phyloP scores from a whole-genome alignment of 1,284 basidiomycete species.

The Porogramme epimiltina region DNA sequence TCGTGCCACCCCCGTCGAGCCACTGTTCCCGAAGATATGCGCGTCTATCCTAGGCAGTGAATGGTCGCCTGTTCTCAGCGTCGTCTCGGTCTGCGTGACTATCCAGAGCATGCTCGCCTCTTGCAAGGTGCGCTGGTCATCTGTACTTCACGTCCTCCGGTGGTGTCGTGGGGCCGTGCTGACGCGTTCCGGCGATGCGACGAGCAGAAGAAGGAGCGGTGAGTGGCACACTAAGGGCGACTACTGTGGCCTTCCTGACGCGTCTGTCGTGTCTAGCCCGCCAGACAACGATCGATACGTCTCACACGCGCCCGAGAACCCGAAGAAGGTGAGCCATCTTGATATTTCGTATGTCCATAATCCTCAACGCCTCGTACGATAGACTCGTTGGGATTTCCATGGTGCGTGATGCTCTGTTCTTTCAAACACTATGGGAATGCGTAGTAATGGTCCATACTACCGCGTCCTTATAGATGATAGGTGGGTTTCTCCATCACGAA shows the following conservation, averaged over 20 bases:
- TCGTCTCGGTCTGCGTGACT: slow-evolving; percentile 77
- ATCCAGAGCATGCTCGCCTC: slow-evolving; percentile 88
- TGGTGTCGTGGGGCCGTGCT: slow-evolving; percentile 3
- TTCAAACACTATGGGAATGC: too few species aligned
- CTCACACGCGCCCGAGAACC: slow-evolving; percentile 76
- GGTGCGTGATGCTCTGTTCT: slow-evolving; percentile 42
- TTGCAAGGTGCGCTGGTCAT: slow-evolving; percentile 62
- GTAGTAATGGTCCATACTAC: too few species aligned
- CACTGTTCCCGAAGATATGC: slow-evolving; percentile 57
- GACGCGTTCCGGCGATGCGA: not conserved
- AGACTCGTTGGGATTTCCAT: slow-evolving; percentile 80
- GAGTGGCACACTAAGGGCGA: slow-evolving; percentile 20
- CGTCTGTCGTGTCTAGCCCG: slow-evolving; percentile 46
- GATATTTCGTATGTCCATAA: not conserved
- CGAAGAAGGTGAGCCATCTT: slow-evolving; percentile 69
- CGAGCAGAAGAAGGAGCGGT: slow-evolving; percentile 74
- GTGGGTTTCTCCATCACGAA: too few species aligned
- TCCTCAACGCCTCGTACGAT: slow-evolving; percentile 9
- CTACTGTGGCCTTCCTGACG: not conserved
- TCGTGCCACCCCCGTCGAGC: slow-evolving; percentile 3
- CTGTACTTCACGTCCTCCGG: not conserved
- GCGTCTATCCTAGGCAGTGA: slow-evolving; percentile 84
- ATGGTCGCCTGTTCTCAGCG: slow-evolving; percentile 84
- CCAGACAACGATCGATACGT: slow-evolving; percentile 82
- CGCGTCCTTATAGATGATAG: too few species aligned